Percentiles rank a stretch among this genome's conserved stretches.
Evolutionary conservation across 2,329 filamentous ascomycete genomes (phyloP).

Genomic region (Trichophyton verrucosum): DNA sequence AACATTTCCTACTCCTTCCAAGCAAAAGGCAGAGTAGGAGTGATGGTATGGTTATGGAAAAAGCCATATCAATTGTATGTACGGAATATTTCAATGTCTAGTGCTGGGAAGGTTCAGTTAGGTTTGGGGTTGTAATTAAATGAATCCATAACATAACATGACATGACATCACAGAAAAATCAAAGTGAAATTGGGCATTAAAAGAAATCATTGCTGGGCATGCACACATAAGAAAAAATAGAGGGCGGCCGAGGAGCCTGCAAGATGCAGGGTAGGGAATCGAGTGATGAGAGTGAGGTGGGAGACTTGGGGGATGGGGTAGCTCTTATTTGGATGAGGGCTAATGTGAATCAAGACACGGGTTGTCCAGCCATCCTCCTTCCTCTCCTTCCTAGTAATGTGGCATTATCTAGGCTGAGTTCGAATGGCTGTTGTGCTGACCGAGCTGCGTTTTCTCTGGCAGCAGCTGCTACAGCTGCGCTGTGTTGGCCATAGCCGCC

Average conservation of each 20-base stretch:
- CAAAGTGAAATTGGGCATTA: not conserved
- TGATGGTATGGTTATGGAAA: not conserved
- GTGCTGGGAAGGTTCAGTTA: not conserved
- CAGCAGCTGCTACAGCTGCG: conserved; percentile 68
- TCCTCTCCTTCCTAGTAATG: conserved; percentile 61
- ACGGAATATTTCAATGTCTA: not conserved
- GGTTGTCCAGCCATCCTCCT: conserved; percentile 10
- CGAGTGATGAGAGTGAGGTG: not conserved
- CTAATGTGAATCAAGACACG: not conserved
- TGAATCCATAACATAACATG: not conserved
- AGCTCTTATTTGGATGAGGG: not conserved
- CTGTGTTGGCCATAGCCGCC: conserved; percentile 84
- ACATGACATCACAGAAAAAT: not conserved
- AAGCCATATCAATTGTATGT: not conserved
- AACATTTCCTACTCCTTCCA: not conserved
- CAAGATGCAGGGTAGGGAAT: not conserved
- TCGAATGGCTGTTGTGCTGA: conserved; percentile 77
- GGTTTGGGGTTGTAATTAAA: not conserved
- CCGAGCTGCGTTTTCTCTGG: conserved; percentile 63
- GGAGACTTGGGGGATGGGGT: not conserved
- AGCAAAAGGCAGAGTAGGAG: not conserved
- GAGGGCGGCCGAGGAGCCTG: not conserved
- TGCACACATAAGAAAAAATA: not conserved
- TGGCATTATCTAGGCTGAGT: conserved; percentile 81
- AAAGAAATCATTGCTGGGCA: not conserved